Conservation (phyloP, 805 yeast species). For the Ogataea pignaliae region DNA sequence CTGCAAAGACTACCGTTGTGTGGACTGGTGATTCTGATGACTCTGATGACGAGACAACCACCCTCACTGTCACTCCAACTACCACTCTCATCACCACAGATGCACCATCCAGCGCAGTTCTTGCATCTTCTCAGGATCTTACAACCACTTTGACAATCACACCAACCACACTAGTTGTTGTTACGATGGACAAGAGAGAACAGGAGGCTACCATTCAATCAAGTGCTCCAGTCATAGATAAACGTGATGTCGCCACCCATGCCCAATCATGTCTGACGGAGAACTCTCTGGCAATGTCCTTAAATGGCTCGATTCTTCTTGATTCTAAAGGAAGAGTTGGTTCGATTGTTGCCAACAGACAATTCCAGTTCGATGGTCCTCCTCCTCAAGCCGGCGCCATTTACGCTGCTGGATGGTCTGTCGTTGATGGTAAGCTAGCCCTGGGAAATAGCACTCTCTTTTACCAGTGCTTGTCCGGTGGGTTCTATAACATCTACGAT, state of each 20-base stretch:
- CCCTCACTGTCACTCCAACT: conserved; percentile 16
- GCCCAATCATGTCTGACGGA: conserved; percentile 41
- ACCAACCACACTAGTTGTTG: conserved; percentile 27
- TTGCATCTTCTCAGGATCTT: conserved; percentile 24
- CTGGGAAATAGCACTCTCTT: conserved; percentile 57
- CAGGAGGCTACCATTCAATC: neutral
- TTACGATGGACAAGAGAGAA: conserved; percentile 22
- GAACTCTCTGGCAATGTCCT: conserved; percentile 51
- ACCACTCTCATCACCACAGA: conserved; percentile 7
- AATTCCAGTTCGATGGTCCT: conserved; percentile 76
- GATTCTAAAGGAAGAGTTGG: conserved; percentile 68
- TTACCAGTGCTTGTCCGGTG: conserved; percentile 73
- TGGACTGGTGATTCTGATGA: conserved; percentile 17
- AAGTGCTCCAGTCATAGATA: neutral
- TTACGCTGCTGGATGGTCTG: conserved; percentile 61
- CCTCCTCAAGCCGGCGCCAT: conserved; percentile 79
- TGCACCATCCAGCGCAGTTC: conserved; percentile 17
- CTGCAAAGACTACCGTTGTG: conserved; percentile 5
- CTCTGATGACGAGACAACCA: conserved; percentile 8
- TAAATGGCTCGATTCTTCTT: conserved; percentile 46
- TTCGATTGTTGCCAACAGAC: conserved; percentile 77
- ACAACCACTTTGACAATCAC: conserved; percentile 25
- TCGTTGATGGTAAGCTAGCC: conserved; percentile 58
- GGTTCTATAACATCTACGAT: conserved; percentile 76
- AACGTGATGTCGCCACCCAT: conserved; percentile 11